Conservation (phyloP, 2,329 filamentous ascomycete genomes). For the Calcarisporium arbuscula region DNA sequence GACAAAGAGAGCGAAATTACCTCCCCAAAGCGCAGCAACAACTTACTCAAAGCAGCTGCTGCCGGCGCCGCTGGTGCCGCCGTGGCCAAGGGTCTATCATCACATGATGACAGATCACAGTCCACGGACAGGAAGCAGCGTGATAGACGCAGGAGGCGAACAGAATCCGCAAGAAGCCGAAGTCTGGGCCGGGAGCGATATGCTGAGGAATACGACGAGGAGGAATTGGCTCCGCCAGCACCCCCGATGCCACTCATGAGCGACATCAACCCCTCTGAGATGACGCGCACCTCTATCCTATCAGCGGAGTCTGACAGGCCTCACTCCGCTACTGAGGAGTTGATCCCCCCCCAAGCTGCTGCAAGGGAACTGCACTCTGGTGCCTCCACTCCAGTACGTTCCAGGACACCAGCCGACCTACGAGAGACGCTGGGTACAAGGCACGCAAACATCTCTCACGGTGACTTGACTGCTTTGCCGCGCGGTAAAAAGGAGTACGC, state of each 20-base stretch:
- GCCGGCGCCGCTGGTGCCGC: conserved; percentile 36
- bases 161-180: conserved; percentile 40
- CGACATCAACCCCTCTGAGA: conserved; percentile 76
- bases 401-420: conserved; percentile 44
- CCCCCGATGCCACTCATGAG: conserved; percentile 87
- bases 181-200: conserved; percentile 39
- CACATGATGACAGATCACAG: conserved; percentile 33
- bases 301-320: conserved; percentile 74
- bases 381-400: conserved; percentile 57
- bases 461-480: conserved; percentile 49
- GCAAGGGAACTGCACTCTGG: conserved; percentile 54
- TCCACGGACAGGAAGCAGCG: conserved; percentile 46
- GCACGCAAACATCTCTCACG: conserved; percentile 58
- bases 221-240: conserved; percentile 45
- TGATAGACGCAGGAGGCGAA: conserved; percentile 43
- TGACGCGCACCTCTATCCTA: conserved; percentile 81
- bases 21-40: conserved; percentile 39
- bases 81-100: conserved; percentile 25
- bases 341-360: conserved; percentile 57
- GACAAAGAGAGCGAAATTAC: conserved; percentile 30
- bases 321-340: conserved; percentile 59
- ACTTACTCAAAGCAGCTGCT: conserved; percentile 38
- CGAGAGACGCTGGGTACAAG: conserved; percentile 61
- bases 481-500: conserved; percentile 37
- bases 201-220: conserved; percentile 45